Percentiles rank a stretch among this genome's conserved stretches.
These are phyloP conservation scores for Aspergillus avenaceus DNA, from an alignment of 495 filamentous ascomycete genomes.

Conservation along the genomic window DNA sequence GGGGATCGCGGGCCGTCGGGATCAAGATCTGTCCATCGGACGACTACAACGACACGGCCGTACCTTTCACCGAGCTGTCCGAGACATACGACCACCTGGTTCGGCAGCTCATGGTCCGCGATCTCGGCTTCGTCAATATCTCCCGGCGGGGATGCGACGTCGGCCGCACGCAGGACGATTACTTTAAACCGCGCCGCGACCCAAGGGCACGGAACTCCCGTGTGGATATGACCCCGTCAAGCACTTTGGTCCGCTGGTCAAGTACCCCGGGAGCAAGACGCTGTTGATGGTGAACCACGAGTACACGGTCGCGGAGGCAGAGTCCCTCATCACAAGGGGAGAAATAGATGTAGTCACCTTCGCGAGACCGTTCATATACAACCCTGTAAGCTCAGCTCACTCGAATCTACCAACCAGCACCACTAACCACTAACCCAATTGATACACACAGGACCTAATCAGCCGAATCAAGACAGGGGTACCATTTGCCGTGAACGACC, in stretches of 20 bases:
- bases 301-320: slow-evolving; percentile 38
- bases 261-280: slow-evolving; percentile 43
- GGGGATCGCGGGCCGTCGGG: slow-evolving; percentile 49
- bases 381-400: slow-evolving; percentile 33
- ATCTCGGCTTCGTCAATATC: slow-evolving; percentile 56
- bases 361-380: slow-evolving; percentile 56
- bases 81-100: slow-evolving; percentile 52
- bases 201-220: slow-evolving; percentile 13
- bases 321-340: slow-evolving; percentile 40
- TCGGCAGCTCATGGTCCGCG: slow-evolving; percentile 37
- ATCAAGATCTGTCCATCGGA: slow-evolving; percentile 57
- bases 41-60: slow-evolving; percentile 53
- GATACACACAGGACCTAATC: slow-evolving; percentile 16
- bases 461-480: slow-evolving; percentile 5
- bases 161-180: slow-evolving; percentile 4
- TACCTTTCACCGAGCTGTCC: slow-evolving; percentile 43
- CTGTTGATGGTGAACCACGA: slow-evolving; percentile 49
- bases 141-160: slow-evolving; percentile 24
- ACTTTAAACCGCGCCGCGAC: slow-evolving; percentile 5
- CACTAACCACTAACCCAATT: neutral
- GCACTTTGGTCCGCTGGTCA: slow-evolving; percentile 35
- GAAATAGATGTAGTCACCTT: slow-evolving; percentile 47
- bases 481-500: slow-evolving; percentile 9
- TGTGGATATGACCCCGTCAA: slow-evolving; percentile 34
- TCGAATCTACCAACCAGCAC: neutral